Evolutionary conservation across 805 yeast species (phyloP), one percentile per base, ranked within the genome.

Genomic region (Yarrowia yakushimensis): DNA sequence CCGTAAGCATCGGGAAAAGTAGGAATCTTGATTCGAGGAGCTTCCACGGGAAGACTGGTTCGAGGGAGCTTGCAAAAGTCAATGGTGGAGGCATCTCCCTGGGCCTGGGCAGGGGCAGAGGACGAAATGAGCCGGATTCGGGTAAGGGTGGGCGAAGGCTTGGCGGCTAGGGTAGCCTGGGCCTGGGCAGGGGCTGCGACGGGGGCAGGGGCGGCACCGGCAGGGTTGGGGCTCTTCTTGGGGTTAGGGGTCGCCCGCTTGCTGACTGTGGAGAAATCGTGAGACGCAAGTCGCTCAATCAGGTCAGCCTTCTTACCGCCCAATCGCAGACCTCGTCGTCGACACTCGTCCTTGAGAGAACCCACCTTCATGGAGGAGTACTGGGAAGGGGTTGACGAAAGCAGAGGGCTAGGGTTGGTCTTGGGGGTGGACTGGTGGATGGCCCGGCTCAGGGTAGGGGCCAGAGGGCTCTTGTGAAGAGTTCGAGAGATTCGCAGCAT

Each of bases 271-370:
- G 42, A 48, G 63, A 31, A 68, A 65, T 15, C 66, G 36, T 55
- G 30, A 15, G 61, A 28, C 13, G 48, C 65, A 17, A 74, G 60
- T 12, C 77, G 71, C 62, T 70, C 77, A 25, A 85, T 77, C 23
- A 86, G 73, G 30, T 86, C 89, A 10, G 79, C 71, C 68, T 86
- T 86, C 55, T 78, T 78, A 13, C 91, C 91, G n/a, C 82, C 74
- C 0, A 85, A 80, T 67, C 81, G 83, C 64, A 86, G 71, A 0
- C 88, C 88, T 65, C 86, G 78, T 63, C 74, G 75, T 63, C 81
- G 81, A 70, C 89, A 84, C 69, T 85, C 89, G 60, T 70, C 71
- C 69, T 82, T 84, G 66, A 86, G 76, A 1, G 82, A 77, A 61
- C 81, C 80, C 39, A 85, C 73, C 43, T 82, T 82, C 82, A 84